Evolutionary conservation across 768 basidiomycete species (phyloP), one percentile per base, ranked within the genome.

Genomic region (Lentinula aciculospora): DNA sequence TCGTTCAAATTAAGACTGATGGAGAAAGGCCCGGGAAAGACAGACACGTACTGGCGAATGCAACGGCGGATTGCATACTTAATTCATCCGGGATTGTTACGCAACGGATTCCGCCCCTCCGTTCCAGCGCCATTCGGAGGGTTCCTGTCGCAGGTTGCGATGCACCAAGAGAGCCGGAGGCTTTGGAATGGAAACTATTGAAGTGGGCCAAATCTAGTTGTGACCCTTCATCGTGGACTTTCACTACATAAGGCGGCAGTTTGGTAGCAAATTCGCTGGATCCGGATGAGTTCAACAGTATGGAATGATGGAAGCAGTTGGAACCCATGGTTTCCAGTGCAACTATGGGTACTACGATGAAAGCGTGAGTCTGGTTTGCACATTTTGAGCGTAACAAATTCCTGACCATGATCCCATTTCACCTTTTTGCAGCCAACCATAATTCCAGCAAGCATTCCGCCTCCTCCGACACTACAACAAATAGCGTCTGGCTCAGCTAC

Each of bases 401-500:
- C 59, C 79, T 61, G 60, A 89, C 89, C 84, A 45, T 85, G 78
- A 37, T 86, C 82, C 89, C 90, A 92, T 19, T 79, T 81, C 2
- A 81, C 77, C 2, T 65, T 66, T 51, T 76, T 75, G 63, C 87
- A 89, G n/a, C 89, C 89, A 4, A 75, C 69, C 32, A 89, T 81
- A 46, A 90, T 70, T 0, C 90, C 90, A 9, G 84, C 87, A 3
- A 88, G 69, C 0, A 92, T 70, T 1, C 89, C 88, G 0, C 78
- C 89, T 0, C 89, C 89, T 36, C 90, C 90, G 12, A 91, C 86
- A 53, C 84, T 84, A 65, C 89, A 91, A 59, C 91, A 83, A 42
- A 92, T 83, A 0, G 86, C 88, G 58, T 85, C 81, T 5, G 89
- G 88, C 62, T 78, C 80, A 37, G 62, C 60, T 0, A 69, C 21